Conservation (phyloP, 352 stramenopile species). For the Sclerospora graminicola region DNA sequence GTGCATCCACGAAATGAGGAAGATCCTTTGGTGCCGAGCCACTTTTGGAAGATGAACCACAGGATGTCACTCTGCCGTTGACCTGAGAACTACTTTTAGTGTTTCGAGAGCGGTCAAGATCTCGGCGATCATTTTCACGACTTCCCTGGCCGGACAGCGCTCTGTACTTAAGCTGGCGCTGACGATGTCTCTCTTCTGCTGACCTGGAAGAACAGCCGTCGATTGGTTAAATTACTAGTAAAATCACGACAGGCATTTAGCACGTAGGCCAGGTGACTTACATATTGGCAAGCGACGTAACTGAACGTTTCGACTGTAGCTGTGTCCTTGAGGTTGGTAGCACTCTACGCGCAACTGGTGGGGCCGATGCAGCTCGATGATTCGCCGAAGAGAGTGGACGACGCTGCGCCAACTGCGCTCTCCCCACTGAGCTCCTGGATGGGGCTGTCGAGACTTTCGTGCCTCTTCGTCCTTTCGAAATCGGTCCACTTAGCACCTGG, state of each 20-base stretch:
- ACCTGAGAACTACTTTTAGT: constrained; percentile 9
- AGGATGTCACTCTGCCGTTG: constrained; percentile 10
- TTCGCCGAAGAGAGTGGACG: constrained; percentile 13
- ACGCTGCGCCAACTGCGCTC: constrained; percentile 28
- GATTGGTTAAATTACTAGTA: no score
- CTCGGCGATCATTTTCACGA: constrained; percentile 8
- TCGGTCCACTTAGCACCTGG: constrained; percentile 53
- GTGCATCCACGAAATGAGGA: constrained; percentile 16
- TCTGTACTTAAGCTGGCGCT: constrained; percentile 36
- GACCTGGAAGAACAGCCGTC: constrained; percentile 19
- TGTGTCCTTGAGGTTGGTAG: constrained; percentile 12
- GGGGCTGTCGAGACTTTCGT: constrained; percentile 55
- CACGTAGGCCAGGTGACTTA: constrained; percentile 7
- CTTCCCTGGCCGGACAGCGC: constrained; percentile 20
- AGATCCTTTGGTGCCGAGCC: constrained; percentile 6
- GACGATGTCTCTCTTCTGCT: constrained; percentile 44
- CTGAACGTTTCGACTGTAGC: constrained; percentile 10
- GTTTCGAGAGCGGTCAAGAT: constrained; percentile 11
- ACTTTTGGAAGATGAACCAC: constrained; percentile 11
- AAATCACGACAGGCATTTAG: no score
- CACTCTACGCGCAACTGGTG: constrained; percentile 18
- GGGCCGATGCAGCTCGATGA: constrained; percentile 16
- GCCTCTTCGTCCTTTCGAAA: constrained; percentile 38
- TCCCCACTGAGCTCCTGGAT: constrained; percentile 39
- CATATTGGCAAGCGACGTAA: constrained; percentile 15